Evolutionary conservation across 176 grass and related monocot genomes (phyloP).

Genomic region (Bromus sterilis): DNA sequence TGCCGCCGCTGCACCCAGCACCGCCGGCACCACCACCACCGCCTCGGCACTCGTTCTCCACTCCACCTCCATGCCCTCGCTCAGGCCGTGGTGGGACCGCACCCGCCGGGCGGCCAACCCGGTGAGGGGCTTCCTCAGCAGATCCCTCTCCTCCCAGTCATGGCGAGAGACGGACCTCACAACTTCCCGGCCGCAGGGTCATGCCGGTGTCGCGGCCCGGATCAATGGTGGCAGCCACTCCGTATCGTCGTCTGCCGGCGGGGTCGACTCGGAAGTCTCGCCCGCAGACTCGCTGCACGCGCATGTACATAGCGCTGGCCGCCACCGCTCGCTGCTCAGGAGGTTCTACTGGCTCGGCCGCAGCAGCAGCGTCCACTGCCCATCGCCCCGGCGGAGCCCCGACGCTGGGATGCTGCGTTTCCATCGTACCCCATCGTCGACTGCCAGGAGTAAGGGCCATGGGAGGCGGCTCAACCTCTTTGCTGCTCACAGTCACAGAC

Average conservation of each 20-base stretch:
- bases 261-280: constrained; percentile 25
- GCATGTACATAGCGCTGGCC: not conserved
- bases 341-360: constrained; percentile 39
- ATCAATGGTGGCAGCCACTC: constrained; percentile 17
- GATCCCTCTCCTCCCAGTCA: constrained; percentile 55
- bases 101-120: constrained; percentile 22
- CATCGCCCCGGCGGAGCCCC: constrained; percentile 18
- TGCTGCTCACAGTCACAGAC: not conserved
- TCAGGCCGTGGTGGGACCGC: constrained; percentile 33
- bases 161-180: constrained; percentile 15
- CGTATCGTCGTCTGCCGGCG: constrained; percentile 9
- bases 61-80: not conserved
- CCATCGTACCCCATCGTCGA: constrained; percentile 40
- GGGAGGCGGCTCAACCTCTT: constrained; percentile 36
- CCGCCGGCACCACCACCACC: not conserved
- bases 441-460: constrained; percentile 31
- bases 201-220: not conserved
- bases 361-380: constrained; percentile 61
- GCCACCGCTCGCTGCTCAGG: constrained; percentile 22
- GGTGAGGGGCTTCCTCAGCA: constrained; percentile 42
- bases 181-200: not conserved
- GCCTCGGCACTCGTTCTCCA: not conserved
- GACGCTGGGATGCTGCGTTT: constrained; percentile 24
- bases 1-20: not conserved
- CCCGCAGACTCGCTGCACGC: not conserved